Conservation (phyloP, 1,284 basidiomycete genomes). For the Ustilago trichophora region DNA sequence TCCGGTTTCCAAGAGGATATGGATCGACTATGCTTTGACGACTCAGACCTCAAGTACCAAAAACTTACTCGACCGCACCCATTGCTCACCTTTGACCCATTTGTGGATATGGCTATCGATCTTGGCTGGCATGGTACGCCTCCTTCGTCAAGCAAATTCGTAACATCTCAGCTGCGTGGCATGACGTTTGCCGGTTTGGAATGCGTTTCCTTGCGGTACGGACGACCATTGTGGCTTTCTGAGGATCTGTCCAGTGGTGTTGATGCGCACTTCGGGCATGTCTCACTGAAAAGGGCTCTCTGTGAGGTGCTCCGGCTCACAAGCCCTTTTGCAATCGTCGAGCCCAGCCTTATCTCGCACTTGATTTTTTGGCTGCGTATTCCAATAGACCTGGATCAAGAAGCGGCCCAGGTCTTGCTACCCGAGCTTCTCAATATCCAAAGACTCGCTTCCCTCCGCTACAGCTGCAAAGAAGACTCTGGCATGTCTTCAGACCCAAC, state of each 20-base stretch:
- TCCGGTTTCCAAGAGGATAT: too few species aligned
- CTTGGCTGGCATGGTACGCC: background rate
- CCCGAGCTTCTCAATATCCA: too few species aligned
- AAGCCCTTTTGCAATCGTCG: background rate
- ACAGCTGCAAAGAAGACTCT: background rate
- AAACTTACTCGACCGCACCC: too few species aligned
- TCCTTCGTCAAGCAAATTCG: background rate
- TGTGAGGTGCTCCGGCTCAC: background rate
- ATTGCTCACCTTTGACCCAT: background rate
- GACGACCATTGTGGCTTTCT: background rate
- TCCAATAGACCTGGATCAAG: background rate
- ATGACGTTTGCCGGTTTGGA: background rate
- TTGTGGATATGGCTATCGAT: background rate
- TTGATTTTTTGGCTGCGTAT: background rate
- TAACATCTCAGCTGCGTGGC: background rate
- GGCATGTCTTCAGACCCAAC: background rate
- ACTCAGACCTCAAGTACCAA: too few species aligned
- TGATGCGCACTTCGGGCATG: background rate
- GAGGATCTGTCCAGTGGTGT: background rate
- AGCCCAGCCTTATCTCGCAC: background rate
- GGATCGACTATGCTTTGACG: too few species aligned
- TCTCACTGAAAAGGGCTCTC: background rate
- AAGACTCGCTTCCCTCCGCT: background rate
- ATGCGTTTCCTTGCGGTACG: background rate
- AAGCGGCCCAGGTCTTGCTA: background rate